Evolutionary conservation across 352 stramenopile genomes (phyloP), one percentile per base, ranked within the genome.

Genomic region (Thraustochytrium striatum): DNA sequence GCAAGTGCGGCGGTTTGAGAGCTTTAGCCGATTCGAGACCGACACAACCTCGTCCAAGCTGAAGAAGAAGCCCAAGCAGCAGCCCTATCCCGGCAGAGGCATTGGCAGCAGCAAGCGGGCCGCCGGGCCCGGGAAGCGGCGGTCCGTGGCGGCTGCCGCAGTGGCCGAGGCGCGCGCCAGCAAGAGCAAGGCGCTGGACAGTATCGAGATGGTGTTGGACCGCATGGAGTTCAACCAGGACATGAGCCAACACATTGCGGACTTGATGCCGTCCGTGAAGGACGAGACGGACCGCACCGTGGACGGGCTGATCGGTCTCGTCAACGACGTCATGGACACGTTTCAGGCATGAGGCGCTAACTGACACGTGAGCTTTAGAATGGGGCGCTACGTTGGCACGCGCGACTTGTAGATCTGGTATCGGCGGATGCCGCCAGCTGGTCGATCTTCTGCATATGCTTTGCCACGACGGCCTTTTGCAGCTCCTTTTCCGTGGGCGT

Each of bases 321-420:
- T 75, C 32, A 44, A 8, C 65, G 30, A 75, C 9, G 65, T 75
- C 25, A 58, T 75, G 44, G n/a, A n/a, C n/a, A n/a, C n/a, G n/a
- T n/a, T n/a, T n/a, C n/a, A n/a, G n/a, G n/a, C n/a, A n/a, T n/a
- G n/a, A n/a, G n/a, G n/a, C n/a, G n/a, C n/a, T n/a, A n/a, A n/a
- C n/a, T n/a, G n/a, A n/a, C n/a, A n/a, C n/a, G n/a, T n/a, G n/a
- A n/a, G n/a, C n/a, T 28, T 16, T 30, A 30, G 1, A 19, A 39
- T 30, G 19, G 57, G 30, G 0, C 13, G 32, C 57, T 62, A 75
- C 2, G 65, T 75, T 11, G 65, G 65, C 39, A 75, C 47, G 8
- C 65, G 25, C 11, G 41, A 70, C 50, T 75, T 75, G 41, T 55
- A 75, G 65, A 75, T 75, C 50, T 75, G 65, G 65, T 75, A 75